phyloP scores from a whole-genome alignment of 2,329 filamentous ascomycete species.

The Gaeumannomyces tritici region DNA sequence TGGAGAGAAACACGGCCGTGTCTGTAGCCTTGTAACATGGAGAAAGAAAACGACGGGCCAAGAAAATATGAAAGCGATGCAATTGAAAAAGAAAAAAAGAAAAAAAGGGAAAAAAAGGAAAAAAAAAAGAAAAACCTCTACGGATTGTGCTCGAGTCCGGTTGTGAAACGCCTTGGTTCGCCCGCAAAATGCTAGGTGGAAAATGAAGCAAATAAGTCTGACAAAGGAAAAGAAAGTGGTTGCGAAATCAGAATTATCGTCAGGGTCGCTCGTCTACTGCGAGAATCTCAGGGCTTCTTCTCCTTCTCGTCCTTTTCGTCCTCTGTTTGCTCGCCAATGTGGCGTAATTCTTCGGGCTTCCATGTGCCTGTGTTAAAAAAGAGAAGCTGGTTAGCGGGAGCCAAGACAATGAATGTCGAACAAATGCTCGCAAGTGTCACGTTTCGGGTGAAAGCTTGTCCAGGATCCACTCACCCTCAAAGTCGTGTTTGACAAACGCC shows the following conservation, averaged over 20 bases:
- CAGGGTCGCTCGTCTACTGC: neutral
- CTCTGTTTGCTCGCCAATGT: constrained; percentile 4
- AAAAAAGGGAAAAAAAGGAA: neutral
- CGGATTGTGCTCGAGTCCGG: neutral
- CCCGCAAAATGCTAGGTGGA: neutral
- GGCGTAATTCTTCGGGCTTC: constrained; percentile 4
- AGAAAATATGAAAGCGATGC: neutral
- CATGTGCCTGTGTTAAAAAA: neutral
- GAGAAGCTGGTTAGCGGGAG: neutral
- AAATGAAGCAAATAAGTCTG: neutral
- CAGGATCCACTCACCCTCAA: constrained; percentile 68
- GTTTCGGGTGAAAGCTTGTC: neutral
- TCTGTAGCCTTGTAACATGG: neutral
- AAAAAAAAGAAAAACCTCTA: neutral
- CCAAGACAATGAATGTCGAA: neutral
- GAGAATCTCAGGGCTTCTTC: neutral
- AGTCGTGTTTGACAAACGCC: constrained; percentile 96
- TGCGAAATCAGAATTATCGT: neutral
- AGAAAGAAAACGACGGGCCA: neutral
- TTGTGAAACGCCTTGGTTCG: neutral
- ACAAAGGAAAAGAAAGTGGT: neutral
- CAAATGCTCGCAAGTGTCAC: neutral
- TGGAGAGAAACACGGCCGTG: neutral
- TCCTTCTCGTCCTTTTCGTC: neutral
- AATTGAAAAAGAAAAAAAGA: neutral